A percentile compares a stretch with the other conserved stretches of the same genome.
Evolutionary conservation across 2,329 filamentous ascomycete genomes (phyloP).

Genomic region (Botrytis paeoniae): DNA sequence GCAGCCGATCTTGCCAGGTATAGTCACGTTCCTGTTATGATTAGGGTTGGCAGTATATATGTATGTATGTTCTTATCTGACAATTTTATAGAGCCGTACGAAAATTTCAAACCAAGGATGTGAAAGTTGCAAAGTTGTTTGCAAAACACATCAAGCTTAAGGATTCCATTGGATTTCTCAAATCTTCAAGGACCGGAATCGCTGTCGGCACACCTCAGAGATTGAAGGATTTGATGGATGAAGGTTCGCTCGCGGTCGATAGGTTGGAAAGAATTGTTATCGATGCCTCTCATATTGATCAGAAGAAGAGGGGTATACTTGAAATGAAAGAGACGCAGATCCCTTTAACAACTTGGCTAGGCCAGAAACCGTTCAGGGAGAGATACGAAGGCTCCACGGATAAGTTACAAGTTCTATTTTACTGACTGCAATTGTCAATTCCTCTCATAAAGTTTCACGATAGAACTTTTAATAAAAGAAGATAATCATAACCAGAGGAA

Average conservation of each 20-base stretch:
- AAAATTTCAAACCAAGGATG: constrained; percentile 75
- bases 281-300: constrained; percentile 89
- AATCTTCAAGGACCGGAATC: constrained; percentile 70
- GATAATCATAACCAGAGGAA: background rate
- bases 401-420: constrained; percentile 62
- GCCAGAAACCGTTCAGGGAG: constrained; percentile 66
- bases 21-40: constrained; percentile 22
- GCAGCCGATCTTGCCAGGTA: constrained; percentile 81
- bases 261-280: constrained; percentile 77
- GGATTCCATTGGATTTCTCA: constrained; percentile 76
- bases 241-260: constrained; percentile 68
- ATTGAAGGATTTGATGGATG: constrained; percentile 76
- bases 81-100: constrained; percentile 59
- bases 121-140: constrained; percentile 84
- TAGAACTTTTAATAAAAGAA: constrained; percentile 1
- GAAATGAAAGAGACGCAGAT: constrained; percentile 94
- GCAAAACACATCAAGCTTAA: constrained; percentile 97
- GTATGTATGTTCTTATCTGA: constrained; percentile 18
- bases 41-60: background rate
- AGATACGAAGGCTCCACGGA: constrained; percentile 59
- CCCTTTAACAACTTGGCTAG: constrained; percentile 72
- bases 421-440: constrained; percentile 40
- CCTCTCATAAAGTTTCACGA: background rate
- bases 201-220: constrained; percentile 87
- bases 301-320: constrained; percentile 89